These are phyloP conservation scores for Echinosophora koreensis DNA, from an alignment of 306 rosid genomes.

Conservation along the genomic window DNA sequence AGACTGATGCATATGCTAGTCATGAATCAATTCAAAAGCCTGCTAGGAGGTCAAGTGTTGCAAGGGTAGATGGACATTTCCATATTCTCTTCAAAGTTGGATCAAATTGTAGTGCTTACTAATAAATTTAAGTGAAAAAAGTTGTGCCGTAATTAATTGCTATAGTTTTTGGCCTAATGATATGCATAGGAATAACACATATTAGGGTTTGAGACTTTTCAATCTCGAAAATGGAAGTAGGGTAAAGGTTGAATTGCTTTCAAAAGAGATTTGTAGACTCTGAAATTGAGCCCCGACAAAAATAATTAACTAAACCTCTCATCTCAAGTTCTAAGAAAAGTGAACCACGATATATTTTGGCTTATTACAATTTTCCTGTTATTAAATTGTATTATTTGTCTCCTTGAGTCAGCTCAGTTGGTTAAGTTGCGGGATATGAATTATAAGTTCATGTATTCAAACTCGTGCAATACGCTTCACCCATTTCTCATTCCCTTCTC, in stretches of 20 bases:
- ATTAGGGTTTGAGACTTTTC: no score
- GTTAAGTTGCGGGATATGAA: no score
- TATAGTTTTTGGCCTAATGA: no score
- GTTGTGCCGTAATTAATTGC: no score
- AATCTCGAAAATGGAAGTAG: no score
- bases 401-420: no score
- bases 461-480: no score
- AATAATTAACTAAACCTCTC: neutral
- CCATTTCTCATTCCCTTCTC: no score
- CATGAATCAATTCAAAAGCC: conserved; percentile 33
- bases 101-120: no score
- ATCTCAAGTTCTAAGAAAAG: neutral
- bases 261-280: neutral
- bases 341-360: neutral
- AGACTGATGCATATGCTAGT: conserved; percentile 26
- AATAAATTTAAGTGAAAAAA: no score
- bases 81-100: neutral
- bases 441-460: no score
- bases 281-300: neutral
- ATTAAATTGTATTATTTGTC: neutral
- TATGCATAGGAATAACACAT: no score
- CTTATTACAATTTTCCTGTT: neutral
- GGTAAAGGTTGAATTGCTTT: neutral
- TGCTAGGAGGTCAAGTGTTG: conserved; percentile 11
- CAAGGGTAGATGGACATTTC: conserved; percentile 9